Evolutionary conservation across 768 basidiomycete genomes (phyloP), one percentile per base, ranked within the genome.

Genomic region (Boletellus sp.): DNA sequence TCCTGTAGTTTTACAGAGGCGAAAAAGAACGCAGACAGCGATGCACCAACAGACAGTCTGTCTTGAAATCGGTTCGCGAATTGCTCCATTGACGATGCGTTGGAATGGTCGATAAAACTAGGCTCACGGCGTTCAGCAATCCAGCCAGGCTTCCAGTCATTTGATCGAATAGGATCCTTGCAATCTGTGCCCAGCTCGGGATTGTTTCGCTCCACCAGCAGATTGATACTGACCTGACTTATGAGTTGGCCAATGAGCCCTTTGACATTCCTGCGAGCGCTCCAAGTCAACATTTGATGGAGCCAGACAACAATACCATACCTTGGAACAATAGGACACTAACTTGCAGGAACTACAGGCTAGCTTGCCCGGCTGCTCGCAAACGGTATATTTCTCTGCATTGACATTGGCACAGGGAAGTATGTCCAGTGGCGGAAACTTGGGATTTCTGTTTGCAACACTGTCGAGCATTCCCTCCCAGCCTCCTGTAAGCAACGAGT

Each of bases 291-390:
- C 17, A 12, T 23, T 22, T 2, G 17, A 19, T 12, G 9, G 20
- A 16, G 8, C 11, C 12, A 6, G 6, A 41, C 31, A 23, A 51
- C 2, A 19, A 11, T 19, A 1, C 7, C 40, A 33, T 41, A 57
- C 64, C 52, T 62, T 71, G 9, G 76, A 77, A 54, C 77, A 78
- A 51, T 78, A 78, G 17, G 70, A 70, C 2, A 76, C 74, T 15
- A 77, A 55, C 42, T 53, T 68, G 55, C 75, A 77, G 19, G 55
- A 47, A 26, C 58, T 50, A 39, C 65, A 67, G 10, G 63, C 45
- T 24, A 56, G 50, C 15, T 55, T 69, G 5, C 73, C 74, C 10
- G 56, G 61, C 0, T 68, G 62, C 13, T 55, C 39, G 49, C 74
- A 75, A 19, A 20, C 45, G 13, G 36, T 47, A 41, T 60, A 47